These are phyloP conservation scores for Neurospora sp. DNA, from an alignment of 495 filamentous ascomycete species.

Conservation along the genomic window DNA sequence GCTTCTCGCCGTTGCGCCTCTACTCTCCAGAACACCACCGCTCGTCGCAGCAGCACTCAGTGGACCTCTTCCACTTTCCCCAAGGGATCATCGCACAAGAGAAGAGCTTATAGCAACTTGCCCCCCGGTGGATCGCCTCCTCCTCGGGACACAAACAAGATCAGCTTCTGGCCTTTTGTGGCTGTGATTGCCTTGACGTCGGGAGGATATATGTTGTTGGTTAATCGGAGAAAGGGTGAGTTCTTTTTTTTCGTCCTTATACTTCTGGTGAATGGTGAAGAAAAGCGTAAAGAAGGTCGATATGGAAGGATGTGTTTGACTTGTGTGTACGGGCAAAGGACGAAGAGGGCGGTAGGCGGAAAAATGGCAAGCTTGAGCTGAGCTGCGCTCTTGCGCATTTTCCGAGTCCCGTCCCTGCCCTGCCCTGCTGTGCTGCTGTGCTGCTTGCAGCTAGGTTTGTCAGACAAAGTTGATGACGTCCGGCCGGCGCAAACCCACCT, in stretches of 20 bases:
- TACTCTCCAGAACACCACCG: slow-evolving; percentile 16
- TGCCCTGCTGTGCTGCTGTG: background rate
- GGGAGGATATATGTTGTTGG: slow-evolving; percentile 36
- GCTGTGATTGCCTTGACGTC: slow-evolving; percentile 36
- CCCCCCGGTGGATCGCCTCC: slow-evolving; percentile 12
- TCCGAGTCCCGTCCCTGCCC: background rate
- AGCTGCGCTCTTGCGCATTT: background rate
- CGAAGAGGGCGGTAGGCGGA: background rate
- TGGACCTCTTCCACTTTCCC: background rate
- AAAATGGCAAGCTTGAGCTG: background rate
- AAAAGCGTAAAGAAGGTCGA: too few relatives aligned
- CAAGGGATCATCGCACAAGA: background rate
- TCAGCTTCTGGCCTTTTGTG: slow-evolving; percentile 43
- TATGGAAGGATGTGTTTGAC: too few relatives aligned
- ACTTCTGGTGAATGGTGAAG: background rate
- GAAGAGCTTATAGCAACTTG: background rate
- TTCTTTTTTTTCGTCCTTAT: background rate
- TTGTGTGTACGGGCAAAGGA: too few relatives aligned
- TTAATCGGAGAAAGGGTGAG: slow-evolving; percentile 25
- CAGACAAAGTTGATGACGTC: background rate
- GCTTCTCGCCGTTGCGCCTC: background rate
- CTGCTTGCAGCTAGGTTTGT: background rate
- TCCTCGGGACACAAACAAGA: slow-evolving; percentile 18
- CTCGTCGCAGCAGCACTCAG: slow-evolving; percentile 6
- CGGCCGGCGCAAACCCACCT: background rate